Evolutionary conservation across 768 basidiomycete genomes (phyloP).

Genomic region (Candolleomyces eurysporus): DNA sequence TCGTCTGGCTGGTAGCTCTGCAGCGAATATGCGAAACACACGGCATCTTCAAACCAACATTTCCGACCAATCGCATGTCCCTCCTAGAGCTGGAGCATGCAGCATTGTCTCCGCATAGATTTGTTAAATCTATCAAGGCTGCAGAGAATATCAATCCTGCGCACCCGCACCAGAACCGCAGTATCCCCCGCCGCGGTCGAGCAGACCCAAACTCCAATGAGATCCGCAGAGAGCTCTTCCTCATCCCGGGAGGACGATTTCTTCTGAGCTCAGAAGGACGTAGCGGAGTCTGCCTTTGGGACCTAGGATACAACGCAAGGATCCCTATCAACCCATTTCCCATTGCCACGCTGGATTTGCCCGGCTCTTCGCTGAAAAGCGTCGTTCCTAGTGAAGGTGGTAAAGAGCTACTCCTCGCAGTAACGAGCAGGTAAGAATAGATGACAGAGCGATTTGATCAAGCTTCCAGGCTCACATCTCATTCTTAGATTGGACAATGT

Average conservation of each 20-base stretch:
- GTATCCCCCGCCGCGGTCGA: background rate
- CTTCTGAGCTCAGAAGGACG: background rate
- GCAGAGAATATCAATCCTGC: background rate
- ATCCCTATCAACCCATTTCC: background rate
- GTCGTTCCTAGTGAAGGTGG: background rate
- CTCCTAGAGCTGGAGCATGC: conserved; percentile 6
- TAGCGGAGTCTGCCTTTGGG: background rate
- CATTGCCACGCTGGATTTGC: background rate
- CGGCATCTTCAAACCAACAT: conserved; percentile 5
- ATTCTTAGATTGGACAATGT: no score
- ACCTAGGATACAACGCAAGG: background rate
- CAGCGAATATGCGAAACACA: background rate
- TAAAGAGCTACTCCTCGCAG: background rate
- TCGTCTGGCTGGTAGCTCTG: conserved; percentile 2
- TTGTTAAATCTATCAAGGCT: background rate
- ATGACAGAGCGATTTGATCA: no score
- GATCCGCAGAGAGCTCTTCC: background rate
- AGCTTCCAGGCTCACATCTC: no score
- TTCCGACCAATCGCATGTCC: conserved; percentile 3
- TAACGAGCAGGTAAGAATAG: no score
- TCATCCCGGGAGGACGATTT: background rate
- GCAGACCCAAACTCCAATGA: background rate
- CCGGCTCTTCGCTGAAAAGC: background rate
- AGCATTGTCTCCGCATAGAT: background rate
- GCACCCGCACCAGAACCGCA: background rate